Evolutionary conservation across 106 monocot species (phyloP).

Genomic region (Gastrodia elata): DNA sequence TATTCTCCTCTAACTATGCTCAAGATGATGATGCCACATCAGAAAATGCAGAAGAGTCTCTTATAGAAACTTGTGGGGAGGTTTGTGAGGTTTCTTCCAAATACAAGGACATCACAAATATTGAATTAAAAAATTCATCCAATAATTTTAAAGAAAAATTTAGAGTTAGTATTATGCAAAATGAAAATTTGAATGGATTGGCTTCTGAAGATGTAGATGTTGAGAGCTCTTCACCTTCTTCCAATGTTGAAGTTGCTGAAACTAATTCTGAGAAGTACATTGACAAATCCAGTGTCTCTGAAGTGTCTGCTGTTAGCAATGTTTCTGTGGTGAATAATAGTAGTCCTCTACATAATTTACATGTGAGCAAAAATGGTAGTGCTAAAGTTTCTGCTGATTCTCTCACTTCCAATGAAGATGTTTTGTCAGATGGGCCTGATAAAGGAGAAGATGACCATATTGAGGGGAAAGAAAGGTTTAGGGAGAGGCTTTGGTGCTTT

Average conservation of each 20-base stretch:
- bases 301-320: slow-evolving; percentile 7
- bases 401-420: slow-evolving; percentile 11
- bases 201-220: slow-evolving; percentile 3
- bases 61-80: slow-evolving; percentile 18
- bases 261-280: neutral
- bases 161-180: neutral
- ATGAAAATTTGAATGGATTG: slow-evolving; percentile 14
- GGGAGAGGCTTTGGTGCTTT: slow-evolving; percentile 96
- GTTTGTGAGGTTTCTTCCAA: slow-evolving; percentile 27
- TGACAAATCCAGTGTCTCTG: slow-evolving; percentile 12
- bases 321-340: neutral
- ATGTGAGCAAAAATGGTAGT: neutral
- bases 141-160: slow-evolving; percentile 12
- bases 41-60: slow-evolving; percentile 25
- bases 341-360: slow-evolving; percentile 8
- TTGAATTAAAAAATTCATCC: slow-evolving; percentile 8
- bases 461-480: slow-evolving; percentile 94
- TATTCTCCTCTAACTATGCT: neutral
- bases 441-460: slow-evolving; percentile 33
- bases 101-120: slow-evolving; percentile 6
- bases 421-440: slow-evolving; percentile 19
- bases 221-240: neutral
- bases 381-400: slow-evolving; percentile 12
- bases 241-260: slow-evolving; percentile 5
- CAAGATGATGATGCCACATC: slow-evolving; percentile 10